A percentile compares a stretch with the other conserved stretches of the same genome.
phyloP scores from a whole-genome alignment of 169 alveolate genomes.

The Cryptosporidium andersoni region DNA sequence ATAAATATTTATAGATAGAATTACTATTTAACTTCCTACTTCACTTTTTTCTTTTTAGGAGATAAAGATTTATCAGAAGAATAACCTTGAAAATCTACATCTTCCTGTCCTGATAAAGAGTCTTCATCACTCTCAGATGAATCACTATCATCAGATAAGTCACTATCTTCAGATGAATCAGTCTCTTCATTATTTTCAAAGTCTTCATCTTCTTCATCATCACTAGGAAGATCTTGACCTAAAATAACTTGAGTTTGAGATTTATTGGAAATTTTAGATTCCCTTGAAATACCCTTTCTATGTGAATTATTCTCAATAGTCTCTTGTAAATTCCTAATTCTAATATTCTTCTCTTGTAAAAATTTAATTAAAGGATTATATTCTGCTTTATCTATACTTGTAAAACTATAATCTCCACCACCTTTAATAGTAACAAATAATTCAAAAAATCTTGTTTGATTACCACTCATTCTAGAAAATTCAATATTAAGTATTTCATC shows the following conservation, averaged over 20 bases:
- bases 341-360: slow-evolving; percentile 82
- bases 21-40: too few relatives aligned
- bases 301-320: slow-evolving; percentile 51
- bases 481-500: slow-evolving; percentile 93
- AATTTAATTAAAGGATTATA: slow-evolving; percentile 80
- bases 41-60: too few relatives aligned
- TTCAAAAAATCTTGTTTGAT: slow-evolving; percentile 93
- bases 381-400: slow-evolving; percentile 93
- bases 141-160: slow-evolving; percentile 82
- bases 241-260: slow-evolving; percentile 78
- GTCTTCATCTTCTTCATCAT: slow-evolving; percentile 78
- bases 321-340: slow-evolving; percentile 81
- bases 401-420: slow-evolving; percentile 89
- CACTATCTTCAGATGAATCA: slow-evolving; percentile 76
- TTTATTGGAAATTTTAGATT: slow-evolving; percentile 73
- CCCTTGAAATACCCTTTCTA: slow-evolving; percentile 70
- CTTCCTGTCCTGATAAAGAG: too few relatives aligned
- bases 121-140: slow-evolving; percentile 86
- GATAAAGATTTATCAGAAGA: too few relatives aligned
- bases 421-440: slow-evolving; percentile 86
- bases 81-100: too few relatives aligned
- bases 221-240: slow-evolving; percentile 79
- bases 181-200: slow-evolving; percentile 79
- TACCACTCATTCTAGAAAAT: slow-evolving; percentile 91
- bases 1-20: too few relatives aligned